Evolutionary conservation across 176 grass and related monocot genomes (phyloP).

Genomic region (Triticum urartu): DNA sequence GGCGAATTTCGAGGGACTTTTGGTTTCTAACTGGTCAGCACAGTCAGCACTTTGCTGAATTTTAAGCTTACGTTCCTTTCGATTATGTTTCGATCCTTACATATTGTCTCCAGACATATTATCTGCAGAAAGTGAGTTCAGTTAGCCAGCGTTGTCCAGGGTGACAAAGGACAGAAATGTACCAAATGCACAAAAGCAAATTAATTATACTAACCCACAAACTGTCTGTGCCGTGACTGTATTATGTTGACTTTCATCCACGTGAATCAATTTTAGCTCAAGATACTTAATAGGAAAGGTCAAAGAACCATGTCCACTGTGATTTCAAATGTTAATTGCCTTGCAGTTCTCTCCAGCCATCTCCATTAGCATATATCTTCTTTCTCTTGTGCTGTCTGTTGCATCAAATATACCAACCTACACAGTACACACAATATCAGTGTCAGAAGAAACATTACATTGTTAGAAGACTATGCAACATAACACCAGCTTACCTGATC

Average conservation of each 20-base stretch:
- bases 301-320: conserved; percentile 5
- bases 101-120: conserved; percentile 99
- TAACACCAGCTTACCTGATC: background rate
- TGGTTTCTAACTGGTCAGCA: conserved; percentile 54
- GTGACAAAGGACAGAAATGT: background rate
- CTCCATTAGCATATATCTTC: background rate
- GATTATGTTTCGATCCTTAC: conserved; percentile 82
- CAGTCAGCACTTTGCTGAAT: conserved; percentile 99
- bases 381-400: background rate
- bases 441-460: background rate
- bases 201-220: background rate
- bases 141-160: conserved; percentile 21
- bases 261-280: conserved; percentile 13
- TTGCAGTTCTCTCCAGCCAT: conserved; percentile 76
- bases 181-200: conserved; percentile 21
- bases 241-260: conserved; percentile 10
- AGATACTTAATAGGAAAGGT: conserved; percentile 14
- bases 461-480: background rate
- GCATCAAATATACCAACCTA: background rate
- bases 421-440: background rate
- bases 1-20: conserved; percentile 28
- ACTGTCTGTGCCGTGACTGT: background rate
- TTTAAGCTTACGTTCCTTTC: conserved; percentile 95
- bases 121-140: conserved; percentile 52
- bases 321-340: conserved; percentile 47